Evolutionary conservation across 1,284 basidiomycete genomes (phyloP), one percentile per base, ranked within the genome.

Genomic region (Puccinia triticina): DNA sequence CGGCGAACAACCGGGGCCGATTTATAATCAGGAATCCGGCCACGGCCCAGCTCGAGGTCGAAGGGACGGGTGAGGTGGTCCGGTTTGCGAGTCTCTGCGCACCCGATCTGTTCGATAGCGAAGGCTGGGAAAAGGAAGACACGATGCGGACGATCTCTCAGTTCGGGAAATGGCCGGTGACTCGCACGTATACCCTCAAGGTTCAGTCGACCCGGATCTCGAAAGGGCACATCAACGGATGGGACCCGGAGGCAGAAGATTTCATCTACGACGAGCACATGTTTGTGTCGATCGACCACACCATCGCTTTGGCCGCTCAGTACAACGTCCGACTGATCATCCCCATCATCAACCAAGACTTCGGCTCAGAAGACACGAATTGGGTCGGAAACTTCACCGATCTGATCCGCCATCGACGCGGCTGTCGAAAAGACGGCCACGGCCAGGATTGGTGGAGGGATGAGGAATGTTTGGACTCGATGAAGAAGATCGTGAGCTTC

Each of bases 261-360:
- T 82, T 82, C 61, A 26, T 55, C 29, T 82, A 82, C 50, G 80
- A 82, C 64, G 80, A 82, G 34, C 59, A 75, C 34, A 82, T 82
- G 80, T 75, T 82, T n/a, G 64, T 66, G 5, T 82, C 80, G 40
- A 82, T 82, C 71, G 80, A 82, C 37, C 71, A 82, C 55, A 82
- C 80, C 0, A 82, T 82, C 32, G 80, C 80, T 32, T 40, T 82
- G 23, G 80, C 80, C 26, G 43, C 80, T 37, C 40, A 75, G 59
- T 67, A 82, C 50, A 73, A 82, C 50, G 80, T 82, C 46, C 71
- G 80, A 48, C 64, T 82, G 21, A 82, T 82, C 50, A 82, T 82
- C 46, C 80, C 80, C 2, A 82, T 82, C 64, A 75, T 82, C 32
- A 82, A 82, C 48, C 80, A 82, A 82, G 80, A 82, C 61, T 82